Base-by-base conservation (phyloP, 1,284 basidiomycete species). In the Ustilago nuda region DNA sequence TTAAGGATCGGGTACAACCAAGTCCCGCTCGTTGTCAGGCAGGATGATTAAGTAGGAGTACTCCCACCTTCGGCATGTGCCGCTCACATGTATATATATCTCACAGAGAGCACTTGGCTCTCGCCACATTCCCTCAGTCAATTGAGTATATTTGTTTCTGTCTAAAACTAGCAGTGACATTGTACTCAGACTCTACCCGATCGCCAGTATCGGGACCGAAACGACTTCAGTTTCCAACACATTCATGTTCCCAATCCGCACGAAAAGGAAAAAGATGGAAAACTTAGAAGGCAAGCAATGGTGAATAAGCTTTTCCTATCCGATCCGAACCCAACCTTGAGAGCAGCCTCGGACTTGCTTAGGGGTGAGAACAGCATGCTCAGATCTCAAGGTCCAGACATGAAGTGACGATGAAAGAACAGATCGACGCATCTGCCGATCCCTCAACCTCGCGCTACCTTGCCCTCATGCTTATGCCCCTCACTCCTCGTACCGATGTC, bases 381-480 rank as follows among this genome's bases (percentile, higher is more conserved):
- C 41, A 45, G 17, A 48, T 41, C 39, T 41, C 43, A 50, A 27
- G 48, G 48, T 50, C 48, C 48, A 50, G 23, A 23, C 23, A 48
- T 7, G n/a, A 45, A 7, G 48, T 32, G 27, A 12, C 48, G 48
- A 50, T 50, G 27, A 11, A 15, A 13, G 8, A 12, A 12, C 1
- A 50, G 48, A 50, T 50, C 48, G 48, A 50, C 48, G 48, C 48
- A 32, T 50, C 48, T 32, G 48, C 27, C 48, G 48, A 50, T 50
- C 48, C 27, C 27, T 13, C 13, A 12, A 23, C 30, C 27, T 13
- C 45, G 6, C 19, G 23, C 32, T 7, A 7, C 27, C 8, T 32
- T 6, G 13, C 23, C 48, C 23, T 13, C 32, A 50, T 30, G 27
- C 48, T 30, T 45, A 45, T 45, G 43, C 43, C 43, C n/a, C 23